Base-by-base conservation (phyloP, 1,284 basidiomycete genomes). In the Cutaneotrichosporon daszewskae region DNA sequence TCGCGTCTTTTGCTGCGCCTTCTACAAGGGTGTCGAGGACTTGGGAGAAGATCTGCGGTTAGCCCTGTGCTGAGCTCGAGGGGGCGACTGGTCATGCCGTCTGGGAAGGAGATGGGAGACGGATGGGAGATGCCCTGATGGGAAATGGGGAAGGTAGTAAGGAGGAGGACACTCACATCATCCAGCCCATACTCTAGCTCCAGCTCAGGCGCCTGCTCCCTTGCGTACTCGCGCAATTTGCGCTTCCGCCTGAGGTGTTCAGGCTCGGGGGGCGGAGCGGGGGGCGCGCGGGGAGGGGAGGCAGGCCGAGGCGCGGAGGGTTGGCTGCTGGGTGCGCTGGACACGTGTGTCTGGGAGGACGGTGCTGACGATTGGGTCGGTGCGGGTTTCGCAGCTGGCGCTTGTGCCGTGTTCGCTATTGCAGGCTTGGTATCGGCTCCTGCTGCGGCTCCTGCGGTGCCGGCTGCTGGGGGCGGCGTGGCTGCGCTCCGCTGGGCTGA, bases 181-280 rank as follows among this genome's bases (percentile, higher is more conserved):
- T 59, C 55, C 10, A 64, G 35, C 8, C 60, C 65, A 12, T 58
- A 27, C 37, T 69, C 64, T 17, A 64, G 36, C 40, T 59, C 51
- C n/a, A 65, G 40, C 3, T 60, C 62, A 0, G 64, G 61, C 10
- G 54, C 59, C 18, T 54, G 20, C 48, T 67, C 64, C 16, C 37
- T 41, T 23, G 60, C 37, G 40, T 54, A 59, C 33, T 65, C 64
- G 31, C 48, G 55, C 26, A 62, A 47, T 45, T 64, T 62, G 25
- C 66, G 47, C 43, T 62, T 64, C 19, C 65, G 37, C 27, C 62
- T 48, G 1, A 38, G 27, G 5, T 38, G 47, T 31, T 66, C 62
- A 1, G 59, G 49, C 44, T 67, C 62, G 2, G 57, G 53, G 7
- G 58, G 58, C 1, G 56, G 51, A 4, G 40, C 31, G 0, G 55